phyloP scores from a whole-genome alignment of 352 stramenopile species.

The Elongisporangium senticosum region DNA sequence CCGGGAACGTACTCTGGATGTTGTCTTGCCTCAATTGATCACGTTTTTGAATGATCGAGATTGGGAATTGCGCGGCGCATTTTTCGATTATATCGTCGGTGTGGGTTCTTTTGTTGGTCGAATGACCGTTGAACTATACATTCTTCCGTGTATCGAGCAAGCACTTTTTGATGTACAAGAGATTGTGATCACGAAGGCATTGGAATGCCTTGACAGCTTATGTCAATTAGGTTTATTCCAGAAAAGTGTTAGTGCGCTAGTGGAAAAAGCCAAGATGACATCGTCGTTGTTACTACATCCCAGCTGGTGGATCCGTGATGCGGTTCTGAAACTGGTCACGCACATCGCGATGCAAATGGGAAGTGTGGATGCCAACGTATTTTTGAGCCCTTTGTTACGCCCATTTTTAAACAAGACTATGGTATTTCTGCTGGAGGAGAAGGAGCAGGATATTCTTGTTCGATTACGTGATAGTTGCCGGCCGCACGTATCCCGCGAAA shows the following conservation, averaged over 20 bases:
- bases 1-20: conserved; percentile 90
- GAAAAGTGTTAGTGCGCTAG: conserved; percentile 67
- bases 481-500: conserved; percentile 72
- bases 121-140: conserved; percentile 93
- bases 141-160: conserved; percentile 96
- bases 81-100: conserved; percentile 92
- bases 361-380: conserved; percentile 89
- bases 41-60: conserved; percentile 97
- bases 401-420: conserved; percentile 87
- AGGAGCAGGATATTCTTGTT: conserved; percentile 40
- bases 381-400: conserved; percentile 84
- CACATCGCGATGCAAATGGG: conserved; percentile 84
- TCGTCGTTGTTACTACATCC: conserved; percentile 83
- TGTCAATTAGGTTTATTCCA: conserved; percentile 91
- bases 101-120: conserved; percentile 94
- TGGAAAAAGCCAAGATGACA: conserved; percentile 83
- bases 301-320: conserved; percentile 86
- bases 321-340: conserved; percentile 82
- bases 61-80: conserved; percentile 82
- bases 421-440: conserved; percentile 66
- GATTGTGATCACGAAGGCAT: conserved; percentile 91
- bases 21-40: conserved; percentile 95
- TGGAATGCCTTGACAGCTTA: conserved; percentile 89
- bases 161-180: conserved; percentile 96
- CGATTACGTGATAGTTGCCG: conserved; percentile 61